Evolutionary conservation across 495 filamentous ascomycete species (phyloP).

Genomic region (Durotheca rogersii): DNA sequence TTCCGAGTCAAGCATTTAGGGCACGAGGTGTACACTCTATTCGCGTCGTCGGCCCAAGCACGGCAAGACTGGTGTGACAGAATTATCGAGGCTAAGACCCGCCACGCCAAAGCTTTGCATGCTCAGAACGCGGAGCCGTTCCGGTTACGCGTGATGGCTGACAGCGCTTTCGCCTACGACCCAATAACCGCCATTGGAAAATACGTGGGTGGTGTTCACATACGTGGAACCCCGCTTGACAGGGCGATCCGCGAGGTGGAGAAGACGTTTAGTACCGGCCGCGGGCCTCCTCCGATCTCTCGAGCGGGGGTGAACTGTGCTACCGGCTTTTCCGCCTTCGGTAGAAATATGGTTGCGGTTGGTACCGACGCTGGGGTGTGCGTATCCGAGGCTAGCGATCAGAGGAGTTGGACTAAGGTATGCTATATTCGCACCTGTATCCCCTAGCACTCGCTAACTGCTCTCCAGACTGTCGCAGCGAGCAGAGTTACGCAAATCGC

Average conservation of each 20-base stretch:
- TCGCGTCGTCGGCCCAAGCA: conserved; percentile 69
- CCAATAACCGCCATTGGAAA: conserved; percentile 53
- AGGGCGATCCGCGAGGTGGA: conserved; percentile 89
- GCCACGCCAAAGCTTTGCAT: conserved; percentile 82
- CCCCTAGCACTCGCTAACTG: conserved; percentile 8
- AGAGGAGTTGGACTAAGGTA: conserved; percentile 85
- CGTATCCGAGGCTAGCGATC: conserved; percentile 79
- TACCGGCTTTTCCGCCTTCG: conserved; percentile 78
- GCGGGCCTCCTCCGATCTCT: conserved; percentile 74
- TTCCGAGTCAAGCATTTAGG: conserved; percentile 98
- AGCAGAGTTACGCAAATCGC: conserved; percentile 85
- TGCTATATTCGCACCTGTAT: conserved; percentile 30
- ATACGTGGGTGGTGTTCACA: conserved; percentile 50
- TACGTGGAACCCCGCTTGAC: conserved; percentile 88
- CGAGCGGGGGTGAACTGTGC: conserved; percentile 87
- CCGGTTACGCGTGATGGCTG: conserved; percentile 85
- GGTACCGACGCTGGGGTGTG: conserved; percentile 95
- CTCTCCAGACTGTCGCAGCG: conserved; percentile 65
- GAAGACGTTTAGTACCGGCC: conserved; percentile 62
- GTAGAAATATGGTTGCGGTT: conserved; percentile 87
- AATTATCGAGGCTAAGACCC: conserved; percentile 91
- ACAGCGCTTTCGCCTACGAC: conserved; percentile 85
- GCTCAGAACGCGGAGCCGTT: conserved; percentile 97
- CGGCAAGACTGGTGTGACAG: conserved; percentile 89
- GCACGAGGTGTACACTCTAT: conserved; percentile 83